Percentiles rank a stretch among this genome's conserved stretches.
Conservation (phyloP, 2,329 filamentous ascomycete species). For the Ophiocordyceps camponoti-leonardi region DNA sequence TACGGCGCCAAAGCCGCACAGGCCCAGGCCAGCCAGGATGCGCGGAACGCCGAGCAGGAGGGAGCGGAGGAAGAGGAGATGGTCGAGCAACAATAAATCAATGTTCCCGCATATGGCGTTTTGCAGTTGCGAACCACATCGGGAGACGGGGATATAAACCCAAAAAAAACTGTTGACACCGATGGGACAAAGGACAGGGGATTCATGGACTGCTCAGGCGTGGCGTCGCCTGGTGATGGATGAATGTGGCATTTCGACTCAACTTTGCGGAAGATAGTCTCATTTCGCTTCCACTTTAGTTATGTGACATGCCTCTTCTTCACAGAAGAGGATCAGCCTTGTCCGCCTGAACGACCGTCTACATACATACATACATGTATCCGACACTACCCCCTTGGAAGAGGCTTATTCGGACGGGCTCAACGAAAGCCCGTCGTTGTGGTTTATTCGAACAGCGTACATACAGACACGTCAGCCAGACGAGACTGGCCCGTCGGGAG, state of each 20-base stretch:
- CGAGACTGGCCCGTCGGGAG: background rate
- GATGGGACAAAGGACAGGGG: conserved; percentile 7
- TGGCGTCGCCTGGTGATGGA: conserved; percentile 15
- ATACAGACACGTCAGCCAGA: background rate
- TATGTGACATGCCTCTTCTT: background rate
- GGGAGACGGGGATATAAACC: conserved; percentile 5
- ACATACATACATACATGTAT: too few relatives aligned
- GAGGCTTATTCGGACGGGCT: background rate
- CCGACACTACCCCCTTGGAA: background rate
- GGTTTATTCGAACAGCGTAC: background rate
- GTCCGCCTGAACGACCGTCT: too few relatives aligned
- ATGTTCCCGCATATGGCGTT: background rate
- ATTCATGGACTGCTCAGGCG: conserved; percentile 20
- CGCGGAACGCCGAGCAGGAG: conserved; percentile 40
- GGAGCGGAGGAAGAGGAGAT: conserved; percentile 28
- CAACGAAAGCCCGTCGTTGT: background rate
- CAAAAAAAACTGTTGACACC: conserved; percentile 4
- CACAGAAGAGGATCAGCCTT: background rate
- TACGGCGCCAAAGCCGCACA: conserved; percentile 85
- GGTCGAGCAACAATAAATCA: conserved; percentile 17
- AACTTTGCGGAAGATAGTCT: background rate
- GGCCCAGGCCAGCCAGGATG: conserved; percentile 47
- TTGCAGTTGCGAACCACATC: background rate
- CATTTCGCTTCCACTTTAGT: background rate
- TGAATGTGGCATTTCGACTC: conserved; percentile 6